Evolutionary conservation across 163 green algal genomes (phyloP).

Genomic region (Scenedesmus sp.): DNA sequence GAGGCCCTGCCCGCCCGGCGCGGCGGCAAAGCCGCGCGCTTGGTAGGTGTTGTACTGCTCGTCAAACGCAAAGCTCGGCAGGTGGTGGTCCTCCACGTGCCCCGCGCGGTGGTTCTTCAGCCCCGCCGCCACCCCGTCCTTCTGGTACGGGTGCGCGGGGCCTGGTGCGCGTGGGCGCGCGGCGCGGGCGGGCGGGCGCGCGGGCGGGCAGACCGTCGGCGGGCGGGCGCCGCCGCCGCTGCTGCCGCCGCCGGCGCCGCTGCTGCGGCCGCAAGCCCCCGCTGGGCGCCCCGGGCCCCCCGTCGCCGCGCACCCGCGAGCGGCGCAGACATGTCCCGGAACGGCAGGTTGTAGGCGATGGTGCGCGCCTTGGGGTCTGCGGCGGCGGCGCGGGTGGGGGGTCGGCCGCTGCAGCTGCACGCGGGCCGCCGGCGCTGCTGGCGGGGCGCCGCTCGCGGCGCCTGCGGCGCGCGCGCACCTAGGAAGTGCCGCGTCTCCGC

Average conservation of each 20-base stretch:
- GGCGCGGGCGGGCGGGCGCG: background rate
- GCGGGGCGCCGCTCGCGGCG: too few species aligned
- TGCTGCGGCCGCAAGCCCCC: too few species aligned
- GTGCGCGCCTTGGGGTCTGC: constrained; percentile 50
- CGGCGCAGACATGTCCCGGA: constrained; percentile 87
- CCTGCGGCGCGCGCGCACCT: constrained; percentile 41
- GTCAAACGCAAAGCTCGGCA: constrained; percentile 89
- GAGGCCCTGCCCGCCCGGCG: constrained; percentile 36
- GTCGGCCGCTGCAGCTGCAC: background rate
- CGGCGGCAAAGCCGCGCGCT: constrained; percentile 58
- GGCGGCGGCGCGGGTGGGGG: background rate
- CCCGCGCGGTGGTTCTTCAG: constrained; percentile 87
- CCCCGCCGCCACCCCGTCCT: constrained; percentile 74
- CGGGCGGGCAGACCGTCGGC: background rate
- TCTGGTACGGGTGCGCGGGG: constrained; percentile 75
- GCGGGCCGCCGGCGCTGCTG: background rate
- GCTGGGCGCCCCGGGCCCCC: background rate
- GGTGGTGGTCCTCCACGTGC: constrained; percentile 85
- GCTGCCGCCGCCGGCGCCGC: background rate
- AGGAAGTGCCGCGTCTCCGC: constrained; percentile 57
- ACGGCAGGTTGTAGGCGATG: constrained; percentile 85
- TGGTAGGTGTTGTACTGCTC: constrained; percentile 95
- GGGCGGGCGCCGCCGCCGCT: background rate
- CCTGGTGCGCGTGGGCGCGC: constrained; percentile 54
- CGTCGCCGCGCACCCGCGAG: constrained; percentile 62